Evolutionary conservation across 306 rosid species (phyloP), one percentile per base, ranked within the genome.

Genomic region (Coriaria nepalensis): DNA sequence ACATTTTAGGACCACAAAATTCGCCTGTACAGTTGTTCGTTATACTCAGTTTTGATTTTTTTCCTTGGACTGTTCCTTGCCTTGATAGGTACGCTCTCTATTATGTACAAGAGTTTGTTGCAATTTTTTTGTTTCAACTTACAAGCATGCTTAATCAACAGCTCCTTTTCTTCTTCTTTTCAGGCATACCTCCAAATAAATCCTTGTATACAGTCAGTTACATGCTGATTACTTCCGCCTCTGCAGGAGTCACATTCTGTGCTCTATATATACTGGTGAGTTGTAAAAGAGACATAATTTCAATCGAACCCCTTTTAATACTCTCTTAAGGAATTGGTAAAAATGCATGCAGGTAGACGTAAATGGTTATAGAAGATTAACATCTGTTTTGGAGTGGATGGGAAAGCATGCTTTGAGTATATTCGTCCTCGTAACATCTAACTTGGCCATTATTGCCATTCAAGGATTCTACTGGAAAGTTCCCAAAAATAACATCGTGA

Each of bases 151-250:
- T 45, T 7, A 45, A n/a, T n/a, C n/a, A n/a, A n/a, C n/a, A n/a
- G n/a, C n/a, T 37, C 43, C 32, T 11, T 57, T 46, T 4, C 15
- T 29, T 37, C 65, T 64, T 6, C 40, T 48, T 68, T 51, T 59
- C 93, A 83, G 96, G 95, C 57, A 60, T 80, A 61, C 94, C 96
- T 58, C 48, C 74, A 56, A 88, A 83, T 64, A 88, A 88, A 55
- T 68, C 88, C 7, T 59, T 88, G 46, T 83, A 83, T 60, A 78
- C 94, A n/a, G 57, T 83, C 68, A 88, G 93, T 69, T 88, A 83
- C 68, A 68, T 72, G 93, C 67, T 88, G 66, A 65, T 78, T 55
- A 83, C 93, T 58, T 73, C 83, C 37, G 88, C 86, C 33, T 71
- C 66, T 45, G 81, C 94, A 9, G 93, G 96, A 55, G 53, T 81